A percentile compares a stretch with the other conserved stretches of the same genome.
These are phyloP conservation scores for Aspergillus bombycis DNA, from an alignment of 2,329 filamentous ascomycete genomes.

Conservation along the genomic window DNA sequence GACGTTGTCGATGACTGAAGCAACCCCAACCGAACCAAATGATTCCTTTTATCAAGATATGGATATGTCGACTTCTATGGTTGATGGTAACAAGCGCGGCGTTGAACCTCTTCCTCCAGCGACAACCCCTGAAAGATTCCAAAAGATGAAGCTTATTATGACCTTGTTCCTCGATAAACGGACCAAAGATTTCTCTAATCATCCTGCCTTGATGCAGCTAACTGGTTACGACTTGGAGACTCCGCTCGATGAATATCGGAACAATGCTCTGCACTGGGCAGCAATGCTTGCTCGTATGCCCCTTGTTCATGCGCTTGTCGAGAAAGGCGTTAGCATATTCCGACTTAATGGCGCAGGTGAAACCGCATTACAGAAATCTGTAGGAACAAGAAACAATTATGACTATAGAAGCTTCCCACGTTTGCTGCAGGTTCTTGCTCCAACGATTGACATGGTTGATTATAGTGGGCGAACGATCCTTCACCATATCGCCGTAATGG, in stretches of 20 bases:
- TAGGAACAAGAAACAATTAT: slow-evolving; percentile 90
- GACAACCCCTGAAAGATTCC: slow-evolving; percentile 67
- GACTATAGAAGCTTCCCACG: slow-evolving; percentile 90
- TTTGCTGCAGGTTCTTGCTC: slow-evolving; percentile 82
- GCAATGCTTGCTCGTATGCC: slow-evolving; percentile 86
- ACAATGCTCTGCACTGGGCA: slow-evolving; percentile 95
- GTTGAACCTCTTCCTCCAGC: slow-evolving; percentile 54
- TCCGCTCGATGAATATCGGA: slow-evolving; percentile 80
- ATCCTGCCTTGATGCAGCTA: slow-evolving; percentile 76
- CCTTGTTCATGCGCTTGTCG: slow-evolving; percentile 77
- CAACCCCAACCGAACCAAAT: slow-evolving; percentile 50
- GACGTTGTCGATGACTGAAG: slow-evolving; percentile 42
- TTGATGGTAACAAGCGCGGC: slow-evolving; percentile 39
- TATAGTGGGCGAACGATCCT: slow-evolving; percentile 87
- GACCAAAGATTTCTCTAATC: slow-evolving; percentile 70
- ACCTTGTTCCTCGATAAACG: slow-evolving; percentile 78
- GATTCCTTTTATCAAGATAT: slow-evolving; percentile 51
- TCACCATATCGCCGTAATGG: slow-evolving; percentile 95
- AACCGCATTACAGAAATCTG: slow-evolving; percentile 89
- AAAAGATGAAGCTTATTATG: slow-evolving; percentile 80
- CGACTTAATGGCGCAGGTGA: slow-evolving; percentile 88
- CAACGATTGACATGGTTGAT: slow-evolving; percentile 88
- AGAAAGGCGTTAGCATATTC: slow-evolving; percentile 82
- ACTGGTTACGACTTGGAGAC: slow-evolving; percentile 83
- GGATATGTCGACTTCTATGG: slow-evolving; percentile 32